phyloP scores from a whole-genome alignment of 495 filamentous ascomycete genomes.

The Xylaria grammica region DNA sequence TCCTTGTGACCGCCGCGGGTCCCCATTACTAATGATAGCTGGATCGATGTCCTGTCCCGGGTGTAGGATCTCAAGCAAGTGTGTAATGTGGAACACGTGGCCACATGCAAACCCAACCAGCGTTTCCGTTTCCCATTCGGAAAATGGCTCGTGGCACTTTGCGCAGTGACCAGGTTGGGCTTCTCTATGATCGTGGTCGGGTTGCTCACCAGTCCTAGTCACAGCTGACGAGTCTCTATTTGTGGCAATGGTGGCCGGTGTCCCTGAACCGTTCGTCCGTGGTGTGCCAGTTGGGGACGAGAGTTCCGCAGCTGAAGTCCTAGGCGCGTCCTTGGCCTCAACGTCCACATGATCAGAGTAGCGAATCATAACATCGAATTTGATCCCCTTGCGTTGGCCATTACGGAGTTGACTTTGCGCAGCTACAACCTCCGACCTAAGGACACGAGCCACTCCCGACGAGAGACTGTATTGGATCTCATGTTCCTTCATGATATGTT shows the following conservation, averaged over 20 bases:
- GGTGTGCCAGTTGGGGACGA: slow-evolving; percentile 34
- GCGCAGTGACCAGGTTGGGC: slow-evolving; percentile 62
- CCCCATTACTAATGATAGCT: slow-evolving; percentile 44
- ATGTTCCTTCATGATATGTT: slow-evolving; percentile 86
- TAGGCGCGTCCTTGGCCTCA: slow-evolving; percentile 34
- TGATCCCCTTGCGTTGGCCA: slow-evolving; percentile 82
- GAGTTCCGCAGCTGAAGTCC: neutral
- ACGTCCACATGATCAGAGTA: slow-evolving; percentile 45
- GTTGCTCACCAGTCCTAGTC: slow-evolving; percentile 21
- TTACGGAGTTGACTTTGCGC: slow-evolving; percentile 78
- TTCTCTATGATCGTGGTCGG: slow-evolving; percentile 28
- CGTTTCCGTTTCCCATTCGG: slow-evolving; percentile 69
- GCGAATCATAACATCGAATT: slow-evolving; percentile 74
- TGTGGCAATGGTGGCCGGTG: slow-evolving; percentile 21
- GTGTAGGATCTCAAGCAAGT: slow-evolving; percentile 64
- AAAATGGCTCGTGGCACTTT: slow-evolving; percentile 66
- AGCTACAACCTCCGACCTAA: slow-evolving; percentile 82
- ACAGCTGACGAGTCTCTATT: slow-evolving; percentile 38
- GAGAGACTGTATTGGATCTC: slow-evolving; percentile 92
- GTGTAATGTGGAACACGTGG: slow-evolving; percentile 87
- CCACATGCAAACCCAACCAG: slow-evolving; percentile 91
- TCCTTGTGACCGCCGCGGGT: slow-evolving; percentile 40
- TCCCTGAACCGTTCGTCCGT: slow-evolving; percentile 38
- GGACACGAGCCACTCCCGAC: slow-evolving; percentile 83
- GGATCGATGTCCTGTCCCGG: slow-evolving; percentile 43